Evolutionary conservation across 345 rosid genomes (phyloP).

Genomic region (Acer saccharum): DNA sequence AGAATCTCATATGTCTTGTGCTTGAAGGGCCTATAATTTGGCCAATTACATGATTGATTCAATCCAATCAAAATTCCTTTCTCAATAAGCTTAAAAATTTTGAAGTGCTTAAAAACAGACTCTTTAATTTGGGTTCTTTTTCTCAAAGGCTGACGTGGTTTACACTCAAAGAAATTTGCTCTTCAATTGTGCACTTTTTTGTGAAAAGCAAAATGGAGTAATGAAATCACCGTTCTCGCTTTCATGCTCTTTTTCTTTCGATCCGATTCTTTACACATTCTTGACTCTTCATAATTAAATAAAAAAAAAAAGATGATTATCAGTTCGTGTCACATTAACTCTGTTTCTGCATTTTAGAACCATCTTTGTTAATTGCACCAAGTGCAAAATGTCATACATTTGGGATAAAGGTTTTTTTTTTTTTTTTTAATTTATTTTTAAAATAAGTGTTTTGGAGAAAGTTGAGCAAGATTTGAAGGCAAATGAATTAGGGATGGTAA

Average conservation of each 20-base stretch:
- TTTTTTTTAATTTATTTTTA: not conserved
- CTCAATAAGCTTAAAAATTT: constrained; percentile 2
- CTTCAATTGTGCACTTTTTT: not conserved
- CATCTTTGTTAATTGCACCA: no score
- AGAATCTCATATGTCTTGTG: no score
- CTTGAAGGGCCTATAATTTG: no score
- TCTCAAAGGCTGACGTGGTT: not conserved
- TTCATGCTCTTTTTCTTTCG: not conserved
- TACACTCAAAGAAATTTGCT: constrained; percentile 6
- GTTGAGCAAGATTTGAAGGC: not conserved
- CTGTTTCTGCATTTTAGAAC: not conserved
- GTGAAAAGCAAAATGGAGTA: not conserved
- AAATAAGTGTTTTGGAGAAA: not conserved
- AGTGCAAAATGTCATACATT: not conserved
- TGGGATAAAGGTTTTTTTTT: not conserved
- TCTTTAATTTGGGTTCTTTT: no score
- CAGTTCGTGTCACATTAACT: not conserved
- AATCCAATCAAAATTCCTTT: not conserved
- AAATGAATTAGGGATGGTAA: no score
- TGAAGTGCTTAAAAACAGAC: not conserved
- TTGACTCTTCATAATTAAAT: not conserved
- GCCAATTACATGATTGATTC: no score
- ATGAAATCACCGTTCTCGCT: not conserved
- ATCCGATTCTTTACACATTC: not conserved
- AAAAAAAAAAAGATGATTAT: not conserved